Percentiles rank a stretch among this genome's conserved stretches.
Conservation (phyloP, 148 eudicot genomes). For the Chenopodium formosanum region DNA sequence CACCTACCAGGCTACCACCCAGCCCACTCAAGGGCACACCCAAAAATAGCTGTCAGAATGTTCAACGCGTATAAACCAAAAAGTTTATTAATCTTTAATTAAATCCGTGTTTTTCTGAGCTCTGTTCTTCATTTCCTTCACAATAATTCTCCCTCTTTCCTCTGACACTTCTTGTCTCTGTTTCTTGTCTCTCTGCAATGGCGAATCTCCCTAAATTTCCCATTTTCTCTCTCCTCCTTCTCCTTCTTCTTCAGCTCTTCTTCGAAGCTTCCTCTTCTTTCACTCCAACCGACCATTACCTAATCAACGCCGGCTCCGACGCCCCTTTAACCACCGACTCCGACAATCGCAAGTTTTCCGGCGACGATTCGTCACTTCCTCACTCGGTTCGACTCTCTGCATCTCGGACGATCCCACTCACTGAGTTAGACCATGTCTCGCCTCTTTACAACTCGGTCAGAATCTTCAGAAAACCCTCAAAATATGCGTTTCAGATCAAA, state of each 20-base stretch:
- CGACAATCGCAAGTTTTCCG: slow-evolving; percentile 51
- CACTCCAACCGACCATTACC: slow-evolving; percentile 63
- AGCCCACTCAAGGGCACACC: background rate
- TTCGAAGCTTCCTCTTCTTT: slow-evolving; percentile 32
- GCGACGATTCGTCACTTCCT: slow-evolving; percentile 41
- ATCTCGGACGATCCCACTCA: slow-evolving; percentile 28
- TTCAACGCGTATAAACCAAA: slow-evolving; percentile 6
- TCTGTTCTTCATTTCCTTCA: background rate
- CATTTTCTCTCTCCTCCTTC: slow-evolving; percentile 33
- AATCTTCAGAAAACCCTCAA: slow-evolving; percentile 47
- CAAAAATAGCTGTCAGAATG: slow-evolving; percentile 4
- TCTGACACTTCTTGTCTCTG: background rate
- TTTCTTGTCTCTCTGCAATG: slow-evolving; percentile 17
- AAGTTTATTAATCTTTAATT: background rate
- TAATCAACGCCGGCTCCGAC: slow-evolving; percentile 63
- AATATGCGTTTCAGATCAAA: slow-evolving; percentile 47
- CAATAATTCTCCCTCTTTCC: background rate
- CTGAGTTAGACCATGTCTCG: slow-evolving; percentile 30
- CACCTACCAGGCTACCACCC: background rate
- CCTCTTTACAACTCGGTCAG: slow-evolving; percentile 55
- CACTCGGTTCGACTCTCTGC: slow-evolving; percentile 37
- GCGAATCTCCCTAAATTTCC: background rate
- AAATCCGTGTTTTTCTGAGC: slow-evolving; percentile 18
- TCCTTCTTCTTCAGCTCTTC: slow-evolving; percentile 20
- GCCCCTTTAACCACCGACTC: slow-evolving; percentile 36